These are phyloP conservation scores for Melanomma pulvis-pyrius DNA, from an alignment of 495 filamentous ascomycete genomes.

Conservation along the genomic window DNA sequence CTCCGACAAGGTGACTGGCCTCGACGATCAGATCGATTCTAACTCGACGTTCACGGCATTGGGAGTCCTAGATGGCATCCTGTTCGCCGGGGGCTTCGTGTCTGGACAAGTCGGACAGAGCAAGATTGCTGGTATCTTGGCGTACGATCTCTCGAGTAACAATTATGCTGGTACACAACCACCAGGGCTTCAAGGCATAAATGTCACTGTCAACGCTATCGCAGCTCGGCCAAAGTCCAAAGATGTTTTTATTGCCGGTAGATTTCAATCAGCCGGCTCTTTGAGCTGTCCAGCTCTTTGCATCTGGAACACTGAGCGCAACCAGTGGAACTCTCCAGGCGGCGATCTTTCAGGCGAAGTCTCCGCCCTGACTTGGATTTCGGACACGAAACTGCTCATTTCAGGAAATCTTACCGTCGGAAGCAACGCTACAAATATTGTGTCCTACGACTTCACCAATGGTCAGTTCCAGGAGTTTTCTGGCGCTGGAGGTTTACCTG, in stretches of 20 bases:
- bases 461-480: constrained; percentile 66
- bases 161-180: constrained; percentile 67
- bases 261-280: constrained; percentile 78
- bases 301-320: constrained; percentile 64
- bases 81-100: constrained; percentile 83
- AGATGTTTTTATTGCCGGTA: constrained; percentile 84
- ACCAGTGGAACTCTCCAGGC: constrained; percentile 79
- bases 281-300: constrained; percentile 82
- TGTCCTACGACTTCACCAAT: constrained; percentile 68
- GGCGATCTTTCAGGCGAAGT: constrained; percentile 69
- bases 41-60: constrained; percentile 78
- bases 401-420: constrained; percentile 74
- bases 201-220: constrained; percentile 75
- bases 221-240: constrained; percentile 63
- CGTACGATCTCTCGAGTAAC: constrained; percentile 70
- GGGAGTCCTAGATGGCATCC: constrained; percentile 63
- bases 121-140: constrained; percentile 70
- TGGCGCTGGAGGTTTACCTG: constrained; percentile 70
- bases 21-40: constrained; percentile 64
- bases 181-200: constrained; percentile 65
- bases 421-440: constrained; percentile 66
- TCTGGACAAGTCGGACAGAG: constrained; percentile 68
- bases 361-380: constrained; percentile 73
- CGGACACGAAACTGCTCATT: constrained; percentile 67
- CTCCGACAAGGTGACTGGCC: constrained; percentile 66